Percentiles rank a stretch among this genome's conserved stretches.
Conservation (phyloP, 257 asterid genomes). For the Knoxia roxburghii region DNA sequence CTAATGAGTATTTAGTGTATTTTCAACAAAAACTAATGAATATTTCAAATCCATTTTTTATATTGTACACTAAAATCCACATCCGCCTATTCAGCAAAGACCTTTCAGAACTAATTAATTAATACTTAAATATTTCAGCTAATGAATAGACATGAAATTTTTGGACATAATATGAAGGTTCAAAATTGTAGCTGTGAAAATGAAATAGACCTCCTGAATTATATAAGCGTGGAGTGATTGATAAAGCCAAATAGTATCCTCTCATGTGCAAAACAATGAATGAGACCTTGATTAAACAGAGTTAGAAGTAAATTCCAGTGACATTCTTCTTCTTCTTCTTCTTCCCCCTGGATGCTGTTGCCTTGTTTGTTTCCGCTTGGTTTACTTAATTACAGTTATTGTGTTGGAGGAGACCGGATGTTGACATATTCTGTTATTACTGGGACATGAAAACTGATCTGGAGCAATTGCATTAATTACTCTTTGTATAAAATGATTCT, state of each 20-base stretch:
- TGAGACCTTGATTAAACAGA: too few species aligned
- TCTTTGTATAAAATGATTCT: neutral
- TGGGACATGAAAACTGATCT: neutral
- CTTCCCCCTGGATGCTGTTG: too few species aligned
- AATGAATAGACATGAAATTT: neutral
- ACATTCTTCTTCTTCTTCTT: neutral
- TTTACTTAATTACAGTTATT: neutral
- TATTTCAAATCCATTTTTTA: too few species aligned
- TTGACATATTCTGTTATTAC: neutral
- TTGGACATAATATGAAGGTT: neutral
- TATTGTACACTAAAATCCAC: too few species aligned
- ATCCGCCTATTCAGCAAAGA: too few species aligned
- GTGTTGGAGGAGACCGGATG: neutral
- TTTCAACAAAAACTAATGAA: too few species aligned
- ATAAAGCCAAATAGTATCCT: neutral
- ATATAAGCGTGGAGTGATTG: neutral
- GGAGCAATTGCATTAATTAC: neutral
- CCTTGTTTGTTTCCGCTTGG: neutral
- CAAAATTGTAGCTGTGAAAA: neutral
- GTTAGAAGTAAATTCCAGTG: too few species aligned
- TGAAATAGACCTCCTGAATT: neutral
- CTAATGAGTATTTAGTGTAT: too few species aligned
- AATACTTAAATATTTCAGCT: neutral
- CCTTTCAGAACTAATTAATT: too few species aligned
- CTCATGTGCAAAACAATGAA: too few species aligned